phyloP scores from a whole-genome alignment of 1,284 basidiomycete species.

The Tilletia indica region DNA sequence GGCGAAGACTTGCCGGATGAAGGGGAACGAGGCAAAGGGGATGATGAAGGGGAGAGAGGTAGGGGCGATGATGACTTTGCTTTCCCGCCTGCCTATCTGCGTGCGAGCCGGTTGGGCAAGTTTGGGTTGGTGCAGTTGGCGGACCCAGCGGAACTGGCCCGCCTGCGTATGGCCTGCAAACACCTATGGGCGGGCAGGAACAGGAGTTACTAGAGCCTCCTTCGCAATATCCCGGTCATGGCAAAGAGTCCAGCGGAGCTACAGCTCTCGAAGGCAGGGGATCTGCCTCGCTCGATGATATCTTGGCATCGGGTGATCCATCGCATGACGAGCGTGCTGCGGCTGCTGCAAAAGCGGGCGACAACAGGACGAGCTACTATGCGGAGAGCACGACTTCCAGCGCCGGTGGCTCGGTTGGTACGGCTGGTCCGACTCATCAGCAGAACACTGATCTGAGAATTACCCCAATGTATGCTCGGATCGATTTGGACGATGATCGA shows the following conservation, averaged over 20 bases:
- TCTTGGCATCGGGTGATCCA: background rate
- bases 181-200: slow-evolving; percentile 4
- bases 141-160: background rate
- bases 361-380: slow-evolving; percentile 14
- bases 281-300: background rate
- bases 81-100: slow-evolving; percentile 7
- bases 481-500: slow-evolving; percentile 39
- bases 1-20: slow-evolving; percentile 42
- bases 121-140: background rate
- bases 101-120: slow-evolving; percentile 9
- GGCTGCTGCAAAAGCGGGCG: background rate
- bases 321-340: background rate
- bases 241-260: background rate
- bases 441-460: slow-evolving; percentile 5
- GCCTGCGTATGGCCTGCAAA: background rate
- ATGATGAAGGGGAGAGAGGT: background rate
- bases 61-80: background rate
- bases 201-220: background rate
- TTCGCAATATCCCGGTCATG: background rate
- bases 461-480: slow-evolving; percentile 21
- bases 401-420: background rate
- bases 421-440: background rate
- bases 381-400: slow-evolving; percentile 11
- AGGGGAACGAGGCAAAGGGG: background rate
- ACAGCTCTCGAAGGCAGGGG: background rate